Percentiles rank a stretch among this genome's conserved stretches.
These are phyloP conservation scores for Aspergillus aculeatus DNA, from an alignment of 2,329 filamentous ascomycete genomes.

Conservation along the genomic window DNA sequence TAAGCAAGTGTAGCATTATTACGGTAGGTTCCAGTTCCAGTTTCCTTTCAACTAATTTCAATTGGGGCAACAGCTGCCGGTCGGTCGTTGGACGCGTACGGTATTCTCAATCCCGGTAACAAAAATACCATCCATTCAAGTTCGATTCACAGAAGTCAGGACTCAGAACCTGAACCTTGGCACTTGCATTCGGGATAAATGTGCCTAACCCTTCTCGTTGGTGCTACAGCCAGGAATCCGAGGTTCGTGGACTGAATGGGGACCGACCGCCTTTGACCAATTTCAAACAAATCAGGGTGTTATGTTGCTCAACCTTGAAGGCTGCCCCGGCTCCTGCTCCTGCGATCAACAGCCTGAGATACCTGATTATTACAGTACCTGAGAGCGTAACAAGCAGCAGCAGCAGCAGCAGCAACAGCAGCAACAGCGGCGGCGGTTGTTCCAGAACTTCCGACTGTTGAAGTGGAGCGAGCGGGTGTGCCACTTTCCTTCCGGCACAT, in stretches of 20 bases:
- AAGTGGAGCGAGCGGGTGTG: constrained; percentile 12
- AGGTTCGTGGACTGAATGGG: neutral
- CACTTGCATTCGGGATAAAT: neutral
- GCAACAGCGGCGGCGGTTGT: neutral
- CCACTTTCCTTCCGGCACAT: neutral
- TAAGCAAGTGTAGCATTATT: too few species aligned
- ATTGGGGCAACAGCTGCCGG: neutral
- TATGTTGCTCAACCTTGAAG: too few species aligned
- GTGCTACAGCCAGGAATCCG: neutral
- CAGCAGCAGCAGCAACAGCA: neutral
- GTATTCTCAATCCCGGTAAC: neutral
- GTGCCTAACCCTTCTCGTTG: neutral
- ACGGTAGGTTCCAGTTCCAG: too few species aligned
- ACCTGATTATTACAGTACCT: neutral
- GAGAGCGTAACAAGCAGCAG: neutral
- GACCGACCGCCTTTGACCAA: neutral
- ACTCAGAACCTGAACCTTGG: neutral
- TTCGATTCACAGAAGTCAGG: neutral
- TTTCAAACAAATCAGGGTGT: neutral
- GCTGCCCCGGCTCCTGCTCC: too few species aligned
- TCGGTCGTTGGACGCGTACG: neutral
- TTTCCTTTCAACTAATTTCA: neutral
- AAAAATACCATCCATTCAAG: neutral
- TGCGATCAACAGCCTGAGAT: neutral
- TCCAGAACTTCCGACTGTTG: constrained; percentile 15